Evolutionary conservation across 2,329 filamentous ascomycete species (phyloP).

Genomic region (Monosporascus sp.): DNA sequence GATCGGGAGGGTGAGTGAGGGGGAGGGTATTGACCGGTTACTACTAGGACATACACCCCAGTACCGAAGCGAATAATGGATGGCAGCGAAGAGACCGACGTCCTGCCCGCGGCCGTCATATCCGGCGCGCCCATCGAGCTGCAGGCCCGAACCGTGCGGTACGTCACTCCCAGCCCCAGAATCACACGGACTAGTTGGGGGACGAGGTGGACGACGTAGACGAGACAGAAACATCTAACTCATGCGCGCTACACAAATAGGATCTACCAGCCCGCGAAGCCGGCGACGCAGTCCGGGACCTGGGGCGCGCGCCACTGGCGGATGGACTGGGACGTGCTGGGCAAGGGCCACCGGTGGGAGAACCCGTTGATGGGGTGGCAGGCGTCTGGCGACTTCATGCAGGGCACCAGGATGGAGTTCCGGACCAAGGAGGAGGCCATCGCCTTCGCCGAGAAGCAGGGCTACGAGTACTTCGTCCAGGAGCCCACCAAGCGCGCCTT

Average conservation of each 20-base stretch:
- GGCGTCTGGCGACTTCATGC: conserved; percentile 90
- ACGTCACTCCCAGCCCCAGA: conserved; percentile 27
- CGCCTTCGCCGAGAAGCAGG: conserved; percentile 94
- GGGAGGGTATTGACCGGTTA: conserved; percentile 5
- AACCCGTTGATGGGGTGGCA: conserved; percentile 99
- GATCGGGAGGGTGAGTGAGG: not conserved
- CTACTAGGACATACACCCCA: conserved; percentile 75
- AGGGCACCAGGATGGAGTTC: conserved; percentile 88
- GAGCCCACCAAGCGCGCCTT: conserved; percentile 88
- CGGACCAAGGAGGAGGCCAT: conserved; percentile 92
- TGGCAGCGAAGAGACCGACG: conserved; percentile 74
- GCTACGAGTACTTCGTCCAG: conserved; percentile 98
- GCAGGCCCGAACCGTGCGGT: conserved; percentile 92
- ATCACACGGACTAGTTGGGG: not conserved
- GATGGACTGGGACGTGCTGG: conserved; percentile 96
- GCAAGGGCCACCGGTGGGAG: conserved; percentile 95
- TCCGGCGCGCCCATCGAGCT: conserved; percentile 92
- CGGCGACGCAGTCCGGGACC: conserved; percentile 91
- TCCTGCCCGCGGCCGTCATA: conserved; percentile 76
- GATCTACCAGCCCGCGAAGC: conserved; percentile 87
- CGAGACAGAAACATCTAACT: not conserved
- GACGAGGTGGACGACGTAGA: no score
- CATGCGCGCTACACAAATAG: conserved; percentile 39
- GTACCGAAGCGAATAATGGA: conserved; percentile 87
- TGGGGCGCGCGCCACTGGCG: conserved; percentile 86